Percentiles rank a stretch among this genome's conserved stretches.
Conservation (phyloP, 2,329 filamentous ascomycete species). For the Microcera coccophila region DNA sequence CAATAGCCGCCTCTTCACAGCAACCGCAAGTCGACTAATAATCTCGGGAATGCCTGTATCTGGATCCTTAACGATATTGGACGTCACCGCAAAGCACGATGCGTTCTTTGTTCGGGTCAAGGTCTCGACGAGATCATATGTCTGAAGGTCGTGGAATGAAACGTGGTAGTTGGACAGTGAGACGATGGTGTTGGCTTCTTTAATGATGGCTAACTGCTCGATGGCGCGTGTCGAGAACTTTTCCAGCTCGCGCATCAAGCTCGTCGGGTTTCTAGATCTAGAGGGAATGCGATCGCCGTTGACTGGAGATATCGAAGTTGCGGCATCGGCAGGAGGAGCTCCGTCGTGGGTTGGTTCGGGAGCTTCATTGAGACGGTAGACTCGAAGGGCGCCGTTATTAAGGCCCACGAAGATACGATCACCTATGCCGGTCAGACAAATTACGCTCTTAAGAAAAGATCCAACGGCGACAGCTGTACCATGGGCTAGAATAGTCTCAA, state of each 20-base stretch:
- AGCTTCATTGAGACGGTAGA: constrained; percentile 83
- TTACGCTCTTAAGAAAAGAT: constrained; percentile 5
- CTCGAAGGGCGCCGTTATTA: constrained; percentile 80
- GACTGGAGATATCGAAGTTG: constrained; percentile 24
- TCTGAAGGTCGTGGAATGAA: constrained; percentile 83
- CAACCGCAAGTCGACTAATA: constrained; percentile 85
- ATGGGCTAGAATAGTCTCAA: constrained; percentile 91
- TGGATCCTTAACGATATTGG: constrained; percentile 88
- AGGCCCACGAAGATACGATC: constrained; percentile 90
- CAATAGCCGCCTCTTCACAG: constrained; percentile 83
- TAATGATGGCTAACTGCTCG: constrained; percentile 92
- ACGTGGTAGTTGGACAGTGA: constrained; percentile 88
- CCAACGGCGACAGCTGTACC: constrained; percentile 51
- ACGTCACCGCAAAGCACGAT: constrained; percentile 85
- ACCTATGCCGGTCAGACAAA: constrained; percentile 44
- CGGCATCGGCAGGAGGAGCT: constrained; percentile 21
- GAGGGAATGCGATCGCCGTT: constrained; percentile 29
- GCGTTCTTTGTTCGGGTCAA: constrained; percentile 83
- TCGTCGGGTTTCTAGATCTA: constrained; percentile 57
- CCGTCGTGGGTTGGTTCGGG: constrained; percentile 37
- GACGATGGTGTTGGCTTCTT: constrained; percentile 87
- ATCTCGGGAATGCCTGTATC: constrained; percentile 87
- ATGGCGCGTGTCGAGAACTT: constrained; percentile 88
- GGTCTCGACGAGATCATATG: constrained; percentile 75
- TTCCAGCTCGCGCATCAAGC: constrained; percentile 86